Evolutionary conservation across 2,329 filamentous ascomycete genomes (phyloP).

Genomic region (Paecilomyces sp.): DNA sequence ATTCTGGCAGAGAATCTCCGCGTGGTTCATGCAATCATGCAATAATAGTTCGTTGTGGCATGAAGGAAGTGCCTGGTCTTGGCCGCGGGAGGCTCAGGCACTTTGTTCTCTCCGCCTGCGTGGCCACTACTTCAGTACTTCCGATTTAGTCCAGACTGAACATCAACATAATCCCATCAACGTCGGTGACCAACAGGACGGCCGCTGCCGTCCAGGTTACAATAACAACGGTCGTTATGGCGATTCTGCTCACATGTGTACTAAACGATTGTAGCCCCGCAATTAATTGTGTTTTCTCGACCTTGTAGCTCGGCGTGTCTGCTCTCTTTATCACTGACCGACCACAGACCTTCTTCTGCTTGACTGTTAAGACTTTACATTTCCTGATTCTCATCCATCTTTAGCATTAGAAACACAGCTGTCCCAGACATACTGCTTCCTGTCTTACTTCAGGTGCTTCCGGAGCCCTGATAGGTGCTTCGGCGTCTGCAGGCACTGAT

Average conservation of each 20-base stretch:
- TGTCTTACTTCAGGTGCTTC: background rate
- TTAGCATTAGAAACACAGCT: background rate
- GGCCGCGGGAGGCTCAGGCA: background rate
- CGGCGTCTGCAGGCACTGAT: background rate
- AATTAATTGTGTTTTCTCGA: background rate
- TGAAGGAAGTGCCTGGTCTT: background rate
- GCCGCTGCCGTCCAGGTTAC: background rate
- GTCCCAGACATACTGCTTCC: background rate
- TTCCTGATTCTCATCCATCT: background rate
- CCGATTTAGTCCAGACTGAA: background rate
- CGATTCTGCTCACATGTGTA: background rate
- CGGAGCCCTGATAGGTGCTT: background rate
- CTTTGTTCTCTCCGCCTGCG: background rate
- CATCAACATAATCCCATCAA: background rate
- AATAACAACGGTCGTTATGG: background rate
- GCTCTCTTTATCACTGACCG: background rate
- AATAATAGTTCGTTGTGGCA: background rate
- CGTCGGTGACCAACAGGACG: background rate
- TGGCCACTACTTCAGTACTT: background rate
- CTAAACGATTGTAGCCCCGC: background rate
- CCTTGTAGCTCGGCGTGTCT: background rate
- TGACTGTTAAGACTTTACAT: background rate
- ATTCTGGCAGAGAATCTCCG: background rate
- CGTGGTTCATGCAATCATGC: background rate
- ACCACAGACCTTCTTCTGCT: background rate